phyloP scores from a whole-genome alignment of 208 protist species.

The Porcisia hertigi region DNA sequence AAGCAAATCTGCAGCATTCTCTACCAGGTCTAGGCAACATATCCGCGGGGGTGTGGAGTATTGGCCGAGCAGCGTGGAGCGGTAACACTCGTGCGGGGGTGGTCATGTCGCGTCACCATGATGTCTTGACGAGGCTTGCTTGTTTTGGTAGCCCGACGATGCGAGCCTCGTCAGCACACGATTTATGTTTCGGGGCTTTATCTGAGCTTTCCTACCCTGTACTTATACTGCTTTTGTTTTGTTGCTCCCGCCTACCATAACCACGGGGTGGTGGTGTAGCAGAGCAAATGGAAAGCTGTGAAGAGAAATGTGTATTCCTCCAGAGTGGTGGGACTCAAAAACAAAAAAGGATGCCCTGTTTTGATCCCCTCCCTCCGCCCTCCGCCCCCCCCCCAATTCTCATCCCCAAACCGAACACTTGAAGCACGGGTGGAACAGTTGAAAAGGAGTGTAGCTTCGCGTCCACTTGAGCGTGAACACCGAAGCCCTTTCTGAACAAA shows the following conservation, averaged over 20 bases:
- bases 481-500: neutral
- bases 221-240: neutral
- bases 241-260: neutral
- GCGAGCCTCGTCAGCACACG: neutral
- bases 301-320: neutral
- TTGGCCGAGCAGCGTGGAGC: constrained; percentile 46
- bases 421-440: neutral
- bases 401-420: neutral
- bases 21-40: constrained; percentile 10
- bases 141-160: neutral
- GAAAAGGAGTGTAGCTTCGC: neutral
- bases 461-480: neutral
- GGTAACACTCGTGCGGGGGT: constrained; percentile 9
- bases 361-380: neutral
- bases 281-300: neutral
- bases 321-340: too few species aligned
- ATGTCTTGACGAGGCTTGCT: neutral
- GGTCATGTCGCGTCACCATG: constrained; percentile 28
- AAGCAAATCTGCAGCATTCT: neutral
- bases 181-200: neutral
- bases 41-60: constrained; percentile 12
- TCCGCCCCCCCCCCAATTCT: too few species aligned
- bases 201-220: neutral
- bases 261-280: neutral
- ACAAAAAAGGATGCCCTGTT: neutral